Percentiles rank a stretch among this genome's conserved stretches.
Conservation (phyloP, 768 basidiomycete genomes). For the Pleurotus salmoneostramineus region DNA sequence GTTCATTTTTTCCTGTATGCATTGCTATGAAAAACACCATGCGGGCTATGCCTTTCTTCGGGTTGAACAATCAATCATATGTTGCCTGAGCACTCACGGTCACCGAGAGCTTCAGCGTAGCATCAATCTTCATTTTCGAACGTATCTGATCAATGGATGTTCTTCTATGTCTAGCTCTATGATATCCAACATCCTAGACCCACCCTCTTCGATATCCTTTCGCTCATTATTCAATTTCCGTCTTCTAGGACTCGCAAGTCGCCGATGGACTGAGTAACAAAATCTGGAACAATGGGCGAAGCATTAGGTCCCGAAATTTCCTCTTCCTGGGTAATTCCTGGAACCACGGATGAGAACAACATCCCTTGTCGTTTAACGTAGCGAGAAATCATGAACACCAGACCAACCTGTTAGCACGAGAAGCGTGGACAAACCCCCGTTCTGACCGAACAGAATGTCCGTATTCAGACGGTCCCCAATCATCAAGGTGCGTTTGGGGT, state of each 20-base stretch:
- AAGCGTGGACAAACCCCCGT: constrained; percentile 80
- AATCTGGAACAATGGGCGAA: constrained; percentile 75
- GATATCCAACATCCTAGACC: background rate
- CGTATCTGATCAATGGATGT: background rate
- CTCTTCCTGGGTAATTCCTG: constrained; percentile 74
- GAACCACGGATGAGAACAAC: background rate
- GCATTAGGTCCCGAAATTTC: constrained; percentile 72
- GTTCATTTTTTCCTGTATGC: constrained; percentile 5
- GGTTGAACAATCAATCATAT: background rate
- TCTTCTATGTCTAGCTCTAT: background rate
- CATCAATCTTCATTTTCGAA: background rate
- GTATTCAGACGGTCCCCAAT: constrained; percentile 94
- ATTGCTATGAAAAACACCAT: background rate
- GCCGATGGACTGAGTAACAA: constrained; percentile 75
- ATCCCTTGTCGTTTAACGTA: background rate
- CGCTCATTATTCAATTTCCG: background rate
- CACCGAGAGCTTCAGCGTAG: background rate
- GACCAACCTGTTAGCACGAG: constrained; percentile 85
- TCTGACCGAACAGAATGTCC: constrained; percentile 91
- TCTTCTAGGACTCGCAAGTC: constrained; percentile 49
- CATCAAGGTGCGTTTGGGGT: constrained; percentile 88
- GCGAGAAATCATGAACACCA: background rate
- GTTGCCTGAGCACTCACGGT: background rate
- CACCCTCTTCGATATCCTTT: background rate
- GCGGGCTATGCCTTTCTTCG: background rate